These are phyloP conservation scores for Heterobasidion irregulare DNA, from an alignment of 1,284 basidiomycete genomes.

Conservation along the genomic window DNA sequence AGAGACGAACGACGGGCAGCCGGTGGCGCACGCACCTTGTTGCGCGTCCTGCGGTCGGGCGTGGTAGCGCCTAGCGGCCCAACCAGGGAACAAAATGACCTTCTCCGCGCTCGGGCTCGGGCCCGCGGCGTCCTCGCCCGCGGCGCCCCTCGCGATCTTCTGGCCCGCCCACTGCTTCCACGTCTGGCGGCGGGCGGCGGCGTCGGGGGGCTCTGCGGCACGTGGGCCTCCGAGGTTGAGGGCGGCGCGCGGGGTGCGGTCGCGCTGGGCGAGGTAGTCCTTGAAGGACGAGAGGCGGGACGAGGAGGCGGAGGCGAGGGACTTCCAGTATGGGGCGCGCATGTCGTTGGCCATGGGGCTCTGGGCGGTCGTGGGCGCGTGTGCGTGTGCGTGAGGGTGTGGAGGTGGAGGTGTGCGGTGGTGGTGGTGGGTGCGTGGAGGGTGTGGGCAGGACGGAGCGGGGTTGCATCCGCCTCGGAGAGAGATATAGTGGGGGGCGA, in stretches of 20 bases:
- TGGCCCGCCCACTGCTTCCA: conserved; percentile 43
- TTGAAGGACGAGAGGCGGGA: conserved; percentile 29
- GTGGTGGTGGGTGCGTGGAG: background rate
- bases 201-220: conserved; percentile 5
- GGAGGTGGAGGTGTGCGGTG: background rate
- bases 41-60: conserved; percentile 2
- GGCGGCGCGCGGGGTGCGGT: conserved; percentile 17
- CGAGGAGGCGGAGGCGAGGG: conserved; percentile 23
- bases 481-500: background rate
- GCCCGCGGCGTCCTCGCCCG: conserved; percentile 12
- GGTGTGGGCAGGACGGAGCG: background rate
- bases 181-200: conserved; percentile 19
- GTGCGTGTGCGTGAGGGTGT: no score
- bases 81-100: conserved; percentile 31
- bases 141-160: conserved; percentile 21
- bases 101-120: conserved; percentile 22
- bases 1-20: background rate
- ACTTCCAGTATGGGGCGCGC: conserved; percentile 20
- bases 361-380: background rate
- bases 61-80: conserved; percentile 28
- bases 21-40: conserved; percentile 6
- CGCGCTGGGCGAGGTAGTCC: conserved; percentile 30
- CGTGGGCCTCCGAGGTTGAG: conserved; percentile 6
- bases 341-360: conserved; percentile 23
- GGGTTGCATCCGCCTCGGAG: background rate